These are phyloP conservation scores for Blastobotrys americana DNA, from an alignment of 805 yeast genomes.

Conservation along the genomic window DNA sequence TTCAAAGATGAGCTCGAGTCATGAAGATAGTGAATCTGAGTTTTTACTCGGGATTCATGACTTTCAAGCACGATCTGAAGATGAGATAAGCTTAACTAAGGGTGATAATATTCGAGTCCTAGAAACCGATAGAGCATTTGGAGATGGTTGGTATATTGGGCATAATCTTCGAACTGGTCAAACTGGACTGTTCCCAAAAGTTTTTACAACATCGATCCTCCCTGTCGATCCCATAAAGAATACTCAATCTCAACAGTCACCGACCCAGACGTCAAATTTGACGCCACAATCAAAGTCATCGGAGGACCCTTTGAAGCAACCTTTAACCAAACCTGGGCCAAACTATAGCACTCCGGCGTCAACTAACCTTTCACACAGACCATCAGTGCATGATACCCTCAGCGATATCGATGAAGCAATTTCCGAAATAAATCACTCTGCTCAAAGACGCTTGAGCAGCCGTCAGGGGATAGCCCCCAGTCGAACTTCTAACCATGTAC, in stretches of 20 bases:
- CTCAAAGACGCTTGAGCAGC: neutral
- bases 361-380: slow-evolving; percentile 1
- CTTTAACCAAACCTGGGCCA: neutral
- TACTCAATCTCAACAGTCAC: slow-evolving; percentile 8
- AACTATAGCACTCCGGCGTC: neutral
- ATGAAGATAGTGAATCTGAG: slow-evolving; percentile 4
- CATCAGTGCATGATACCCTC: slow-evolving; percentile 23
- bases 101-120: slow-evolving; percentile 87
- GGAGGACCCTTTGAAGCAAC: slow-evolving; percentile 4
- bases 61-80: slow-evolving; percentile 80
- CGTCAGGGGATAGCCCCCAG: neutral
- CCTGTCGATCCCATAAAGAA: neutral
- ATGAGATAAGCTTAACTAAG: slow-evolving; percentile 69
- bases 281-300: slow-evolving; percentile 1
- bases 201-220: slow-evolving; percentile 57
- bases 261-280: slow-evolving; percentile 5
- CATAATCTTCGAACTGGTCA: slow-evolving; percentile 61
- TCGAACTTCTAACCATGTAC: neutral
- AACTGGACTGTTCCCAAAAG: slow-evolving; percentile 86
- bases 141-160: slow-evolving; percentile 97
- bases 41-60: slow-evolving; percentile 51
- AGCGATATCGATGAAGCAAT: slow-evolving; percentile 38
- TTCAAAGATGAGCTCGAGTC: neutral
- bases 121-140: slow-evolving; percentile 87
- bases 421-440: slow-evolving; percentile 21